Conservation (phyloP, 352 stramenopile species). For the Hyaloperonospora arabidopsidis region DNA sequence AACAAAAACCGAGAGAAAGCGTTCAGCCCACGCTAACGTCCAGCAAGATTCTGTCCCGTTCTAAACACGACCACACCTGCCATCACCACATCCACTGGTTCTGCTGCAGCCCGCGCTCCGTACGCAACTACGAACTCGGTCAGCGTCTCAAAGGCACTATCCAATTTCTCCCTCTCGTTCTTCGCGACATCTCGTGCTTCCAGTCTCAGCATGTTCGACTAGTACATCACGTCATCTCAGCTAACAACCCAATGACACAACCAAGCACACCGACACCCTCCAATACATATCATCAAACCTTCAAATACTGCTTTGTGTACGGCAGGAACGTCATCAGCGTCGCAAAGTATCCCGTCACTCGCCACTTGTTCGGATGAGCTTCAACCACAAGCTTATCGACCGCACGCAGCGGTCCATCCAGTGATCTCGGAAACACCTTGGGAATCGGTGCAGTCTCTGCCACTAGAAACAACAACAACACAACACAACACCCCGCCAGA, state of each 20-base stretch:
- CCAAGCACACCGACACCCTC: not conserved
- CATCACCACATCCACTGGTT: conserved; percentile 48
- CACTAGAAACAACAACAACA: conserved; percentile 26
- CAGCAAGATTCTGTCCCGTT: not conserved
- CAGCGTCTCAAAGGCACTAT: conserved; percentile 32
- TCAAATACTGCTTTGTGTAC: conserved; percentile 84
- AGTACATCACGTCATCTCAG: not conserved
- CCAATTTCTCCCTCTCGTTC: conserved; percentile 48
- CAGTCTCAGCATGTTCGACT: conserved; percentile 82
- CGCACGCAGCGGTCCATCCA: conserved; percentile 70
- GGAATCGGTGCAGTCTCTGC: conserved; percentile 49
- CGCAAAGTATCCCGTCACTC: conserved; percentile 83
- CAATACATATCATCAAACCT: conserved; percentile 27
- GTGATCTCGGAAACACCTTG: conserved; percentile 71
- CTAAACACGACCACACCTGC: conserved; percentile 29
- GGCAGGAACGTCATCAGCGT: conserved; percentile 84
- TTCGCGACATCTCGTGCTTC: conserved; percentile 67
- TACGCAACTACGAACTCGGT: conserved; percentile 35
- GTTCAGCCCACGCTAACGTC: not conserved
- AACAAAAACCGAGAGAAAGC: not conserved
- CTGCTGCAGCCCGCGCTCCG: conserved; percentile 20
- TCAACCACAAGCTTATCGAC: conserved; percentile 79
- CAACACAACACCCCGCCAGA: not conserved
- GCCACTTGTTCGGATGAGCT: conserved; percentile 82
- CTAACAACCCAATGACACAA: not conserved